These are phyloP conservation scores for Nannizzia gypsea DNA, from an alignment of 2,329 filamentous ascomycete genomes.

Conservation along the genomic window DNA sequence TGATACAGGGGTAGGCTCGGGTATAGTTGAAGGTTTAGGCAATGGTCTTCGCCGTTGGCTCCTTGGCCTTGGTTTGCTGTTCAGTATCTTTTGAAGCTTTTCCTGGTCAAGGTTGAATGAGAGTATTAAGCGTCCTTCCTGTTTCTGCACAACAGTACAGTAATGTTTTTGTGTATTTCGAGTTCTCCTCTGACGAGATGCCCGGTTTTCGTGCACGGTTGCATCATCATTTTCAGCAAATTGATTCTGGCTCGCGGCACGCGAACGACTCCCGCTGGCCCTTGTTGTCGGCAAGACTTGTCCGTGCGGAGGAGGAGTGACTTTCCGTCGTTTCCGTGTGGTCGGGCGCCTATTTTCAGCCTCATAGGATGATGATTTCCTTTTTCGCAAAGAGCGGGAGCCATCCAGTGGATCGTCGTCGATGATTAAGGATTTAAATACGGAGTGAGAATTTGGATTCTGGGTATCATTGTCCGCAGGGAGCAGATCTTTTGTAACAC, in stretches of 20 bases:
- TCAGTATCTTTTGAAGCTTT: conserved; percentile 50
- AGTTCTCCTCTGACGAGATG: conserved; percentile 48
- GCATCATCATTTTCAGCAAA: conserved; percentile 8
- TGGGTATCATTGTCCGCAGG: conserved; percentile 54
- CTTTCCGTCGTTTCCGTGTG: conserved; percentile 40
- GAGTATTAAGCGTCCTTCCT: conserved; percentile 42
- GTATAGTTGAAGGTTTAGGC: conserved; percentile 31
- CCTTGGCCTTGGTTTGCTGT: conserved; percentile 47
- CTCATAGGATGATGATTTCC: conserved; percentile 64
- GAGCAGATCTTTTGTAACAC: conserved; percentile 58
- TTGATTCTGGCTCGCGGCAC: conserved; percentile 12
- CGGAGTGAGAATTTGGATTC: conserved; percentile 60
- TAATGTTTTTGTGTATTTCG: conserved; percentile 33
- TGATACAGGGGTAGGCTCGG: conserved; percentile 36
- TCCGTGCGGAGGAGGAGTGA: conserved; percentile 12
- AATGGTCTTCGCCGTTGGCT: conserved; percentile 37
- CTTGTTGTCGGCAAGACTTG: background rate
- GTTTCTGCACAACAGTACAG: conserved; percentile 31
- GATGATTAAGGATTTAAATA: conserved; percentile 61
- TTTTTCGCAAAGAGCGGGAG: conserved; percentile 66
- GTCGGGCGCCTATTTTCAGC: conserved; percentile 37
- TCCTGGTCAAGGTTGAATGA: conserved; percentile 47
- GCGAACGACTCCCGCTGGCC: background rate
- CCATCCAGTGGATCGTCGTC: conserved; percentile 65
- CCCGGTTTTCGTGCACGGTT: conserved; percentile 11